These are phyloP conservation scores for Saccharum officinarum DNA, from an alignment of 176 grass and related monocot species.

Conservation along the genomic window DNA sequence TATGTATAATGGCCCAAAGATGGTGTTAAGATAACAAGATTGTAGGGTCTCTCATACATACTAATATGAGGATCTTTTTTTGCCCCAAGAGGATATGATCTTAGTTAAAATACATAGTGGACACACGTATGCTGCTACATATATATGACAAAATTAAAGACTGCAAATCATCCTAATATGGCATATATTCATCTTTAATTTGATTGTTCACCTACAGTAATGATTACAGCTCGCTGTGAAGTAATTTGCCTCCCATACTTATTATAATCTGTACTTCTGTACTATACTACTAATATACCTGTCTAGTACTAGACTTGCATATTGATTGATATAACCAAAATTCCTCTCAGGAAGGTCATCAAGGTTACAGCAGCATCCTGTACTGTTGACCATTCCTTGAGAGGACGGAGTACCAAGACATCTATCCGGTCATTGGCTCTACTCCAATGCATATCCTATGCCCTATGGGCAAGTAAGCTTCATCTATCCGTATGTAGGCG, in stretches of 20 bases:
- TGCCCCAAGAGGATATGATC: not conserved
- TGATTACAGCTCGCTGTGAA: not conserved
- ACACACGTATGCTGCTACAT: not conserved
- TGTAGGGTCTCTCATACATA: not conserved
- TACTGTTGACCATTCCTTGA: constrained; percentile 3
- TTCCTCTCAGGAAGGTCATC: not conserved
- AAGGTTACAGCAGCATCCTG: not conserved
- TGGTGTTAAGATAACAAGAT: not conserved
- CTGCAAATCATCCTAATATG: not conserved
- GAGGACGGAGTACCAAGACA: not conserved
- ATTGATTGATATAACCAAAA: not conserved
- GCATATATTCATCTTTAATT: not conserved
- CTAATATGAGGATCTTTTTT: not conserved
- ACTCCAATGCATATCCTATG: not conserved
- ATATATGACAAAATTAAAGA: not conserved
- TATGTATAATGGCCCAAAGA: not conserved
- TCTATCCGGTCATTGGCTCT: not conserved
- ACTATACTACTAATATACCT: not conserved
- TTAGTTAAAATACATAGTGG: not conserved
- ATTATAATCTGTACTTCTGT: not conserved
- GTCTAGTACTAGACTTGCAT: not conserved
- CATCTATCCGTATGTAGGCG: not conserved
- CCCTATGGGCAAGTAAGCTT: not conserved
- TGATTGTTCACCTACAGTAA: not conserved
- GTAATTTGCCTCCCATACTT: not conserved